Evolutionary conservation across 148 eudicot genomes (phyloP).

Genomic region (Cornus florida): DNA sequence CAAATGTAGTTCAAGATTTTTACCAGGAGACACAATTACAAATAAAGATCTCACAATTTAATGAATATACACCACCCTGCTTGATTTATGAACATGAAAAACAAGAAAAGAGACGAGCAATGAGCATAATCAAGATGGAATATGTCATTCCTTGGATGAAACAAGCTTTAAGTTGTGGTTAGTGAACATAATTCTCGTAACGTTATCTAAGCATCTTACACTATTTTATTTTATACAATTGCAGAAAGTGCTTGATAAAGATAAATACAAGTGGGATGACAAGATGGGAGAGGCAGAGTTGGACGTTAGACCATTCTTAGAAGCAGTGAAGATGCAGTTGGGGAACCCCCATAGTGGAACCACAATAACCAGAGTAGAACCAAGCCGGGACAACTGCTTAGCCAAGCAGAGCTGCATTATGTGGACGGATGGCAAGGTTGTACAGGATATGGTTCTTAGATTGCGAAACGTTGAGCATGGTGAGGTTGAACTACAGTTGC

Average conservation of each 20-base stretch:
- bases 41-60: too few species aligned
- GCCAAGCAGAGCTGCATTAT: slow-evolving; percentile 46
- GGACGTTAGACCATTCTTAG: slow-evolving; percentile 40
- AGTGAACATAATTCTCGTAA: too few species aligned
- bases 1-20: too few species aligned
- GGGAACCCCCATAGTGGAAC: slow-evolving; percentile 31
- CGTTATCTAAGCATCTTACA: neutral
- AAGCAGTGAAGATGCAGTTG: slow-evolving; percentile 18
- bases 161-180: too few species aligned
- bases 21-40: too few species aligned
- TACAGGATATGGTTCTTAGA: slow-evolving; percentile 51
- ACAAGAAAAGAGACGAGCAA: too few species aligned
- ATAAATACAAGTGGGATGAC: slow-evolving; percentile 46
- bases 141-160: too few species aligned
- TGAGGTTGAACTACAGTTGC: slow-evolving; percentile 47
- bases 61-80: too few species aligned
- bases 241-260: slow-evolving; percentile 54
- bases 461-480: slow-evolving; percentile 43
- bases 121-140: too few species aligned
- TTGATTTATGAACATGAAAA: too few species aligned
- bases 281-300: slow-evolving; percentile 56
- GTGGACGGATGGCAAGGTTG: slow-evolving; percentile 50
- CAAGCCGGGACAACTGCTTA: slow-evolving; percentile 41
- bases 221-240: neutral
- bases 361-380: slow-evolving; percentile 31